Percentiles rank a stretch among this genome's conserved stretches.
Evolutionary conservation across 805 yeast species (phyloP).

Genomic region (Teunomyces panamensis): DNA sequence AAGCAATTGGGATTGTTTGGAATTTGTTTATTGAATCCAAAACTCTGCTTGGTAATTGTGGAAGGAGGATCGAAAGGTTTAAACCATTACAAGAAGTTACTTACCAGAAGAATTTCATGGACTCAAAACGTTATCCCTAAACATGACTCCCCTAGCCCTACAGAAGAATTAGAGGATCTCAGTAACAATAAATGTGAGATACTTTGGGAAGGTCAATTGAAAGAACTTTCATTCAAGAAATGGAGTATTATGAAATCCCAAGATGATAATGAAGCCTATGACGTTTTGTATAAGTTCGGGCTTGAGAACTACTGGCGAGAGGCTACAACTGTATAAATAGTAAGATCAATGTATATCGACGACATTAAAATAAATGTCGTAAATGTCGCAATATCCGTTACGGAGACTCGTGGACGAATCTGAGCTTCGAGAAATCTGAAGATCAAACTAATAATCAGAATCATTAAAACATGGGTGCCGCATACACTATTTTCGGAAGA

Average conservation of each 20-base stretch:
- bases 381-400: constrained; percentile 1
- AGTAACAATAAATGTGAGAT: constrained; percentile 44
- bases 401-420: background rate
- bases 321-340: background rate
- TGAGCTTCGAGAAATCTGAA: background rate
- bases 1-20: constrained; percentile 70
- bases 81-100: constrained; percentile 58
- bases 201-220: constrained; percentile 72
- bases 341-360: too few species aligned
- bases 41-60: constrained; percentile 58
- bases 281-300: constrained; percentile 48
- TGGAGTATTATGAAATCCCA: constrained; percentile 66
- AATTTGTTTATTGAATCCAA: constrained; percentile 44
- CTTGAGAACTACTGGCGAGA: constrained; percentile 60
- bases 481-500: constrained; percentile 42
- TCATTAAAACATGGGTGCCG: constrained; percentile 34
- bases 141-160: constrained; percentile 4
- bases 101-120: constrained; percentile 71
- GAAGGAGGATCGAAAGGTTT: constrained; percentile 71
- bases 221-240: constrained; percentile 51
- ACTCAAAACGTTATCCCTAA: constrained; percentile 43
- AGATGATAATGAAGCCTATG: constrained; percentile 49
- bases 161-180: constrained; percentile 31
- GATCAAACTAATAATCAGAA: background rate
- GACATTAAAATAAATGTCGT: background rate